Evolutionary conservation across 164 flowering plant species (phyloP).

Genomic region (Paratinospora sagittata): DNA sequence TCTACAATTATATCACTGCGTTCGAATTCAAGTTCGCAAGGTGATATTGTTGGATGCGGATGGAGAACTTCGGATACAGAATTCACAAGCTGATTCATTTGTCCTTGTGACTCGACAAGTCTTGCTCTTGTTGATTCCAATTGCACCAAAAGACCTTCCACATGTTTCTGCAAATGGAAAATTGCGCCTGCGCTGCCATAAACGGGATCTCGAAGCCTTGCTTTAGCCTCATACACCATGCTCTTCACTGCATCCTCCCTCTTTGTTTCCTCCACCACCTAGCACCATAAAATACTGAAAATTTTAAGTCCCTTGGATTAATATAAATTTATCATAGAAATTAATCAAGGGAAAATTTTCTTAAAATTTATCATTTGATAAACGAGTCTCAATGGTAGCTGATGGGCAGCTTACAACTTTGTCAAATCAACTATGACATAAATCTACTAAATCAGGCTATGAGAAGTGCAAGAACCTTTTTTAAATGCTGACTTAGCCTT

Average conservation of each 20-base stretch:
- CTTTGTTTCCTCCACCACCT: slow-evolving; percentile 35
- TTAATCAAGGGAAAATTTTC: too few relatives aligned
- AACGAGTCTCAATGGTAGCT: too few relatives aligned
- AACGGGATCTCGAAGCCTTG: slow-evolving; percentile 34
- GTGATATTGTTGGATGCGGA: slow-evolving; percentile 4
- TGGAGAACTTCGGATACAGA: slow-evolving; percentile 16
- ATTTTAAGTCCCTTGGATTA: too few relatives aligned
- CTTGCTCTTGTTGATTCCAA: slow-evolving; percentile 18
- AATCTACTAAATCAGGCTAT: too few relatives aligned
- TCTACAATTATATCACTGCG: neutral
- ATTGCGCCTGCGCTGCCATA: slow-evolving; percentile 34
- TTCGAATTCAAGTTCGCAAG: neutral
- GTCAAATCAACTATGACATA: too few relatives aligned
- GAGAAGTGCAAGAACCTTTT: too few relatives aligned
- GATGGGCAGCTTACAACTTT: too few relatives aligned
- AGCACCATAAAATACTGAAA: neutral
- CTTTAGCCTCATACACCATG: slow-evolving; percentile 34
- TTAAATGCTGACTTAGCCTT: too few relatives aligned
- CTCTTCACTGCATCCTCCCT: slow-evolving; percentile 40
- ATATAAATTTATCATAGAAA: too few relatives aligned
- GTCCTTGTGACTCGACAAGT: slow-evolving; percentile 14
- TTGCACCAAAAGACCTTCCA: slow-evolving; percentile 20
- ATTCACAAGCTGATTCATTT: slow-evolving; percentile 24
- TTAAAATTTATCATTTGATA: too few relatives aligned
- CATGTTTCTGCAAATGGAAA: slow-evolving; percentile 27